phyloP scores from a whole-genome alignment of 2,329 filamentous ascomycete species.

The Aspergillus chevalieri region DNA sequence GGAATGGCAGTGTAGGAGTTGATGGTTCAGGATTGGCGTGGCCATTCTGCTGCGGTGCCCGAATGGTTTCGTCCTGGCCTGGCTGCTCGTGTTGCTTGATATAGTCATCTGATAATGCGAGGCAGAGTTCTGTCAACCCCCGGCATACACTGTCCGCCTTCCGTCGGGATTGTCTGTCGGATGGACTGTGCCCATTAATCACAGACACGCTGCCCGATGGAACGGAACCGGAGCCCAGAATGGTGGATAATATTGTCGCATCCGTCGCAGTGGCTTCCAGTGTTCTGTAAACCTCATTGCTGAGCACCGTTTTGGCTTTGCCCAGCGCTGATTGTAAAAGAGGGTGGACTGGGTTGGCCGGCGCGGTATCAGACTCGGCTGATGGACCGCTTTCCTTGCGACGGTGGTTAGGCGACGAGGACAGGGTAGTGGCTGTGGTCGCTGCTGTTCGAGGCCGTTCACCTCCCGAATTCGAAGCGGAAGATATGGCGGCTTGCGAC shows the following conservation, averaged over 20 bases:
- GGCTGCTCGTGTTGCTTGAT: conserved; percentile 18
- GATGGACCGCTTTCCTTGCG: conserved; percentile 44
- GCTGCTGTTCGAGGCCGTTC: conserved; percentile 87
- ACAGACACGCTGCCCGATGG: conserved; percentile 40
- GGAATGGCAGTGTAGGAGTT: conserved; percentile 25
- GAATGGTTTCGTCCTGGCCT: conserved; percentile 21
- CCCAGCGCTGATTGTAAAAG: conserved; percentile 72
- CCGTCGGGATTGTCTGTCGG: conserved; percentile 78
- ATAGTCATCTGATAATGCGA: conserved; percentile 66
- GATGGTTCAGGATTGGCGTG: conserved; percentile 18
- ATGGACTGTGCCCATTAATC: conserved; percentile 36
- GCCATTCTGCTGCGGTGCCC: conserved; percentile 17
- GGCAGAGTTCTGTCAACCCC: conserved; percentile 83
- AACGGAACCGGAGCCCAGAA: conserved; percentile 68
- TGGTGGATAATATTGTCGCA: conserved; percentile 68
- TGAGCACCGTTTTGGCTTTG: conserved; percentile 68
- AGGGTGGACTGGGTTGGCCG: conserved; percentile 59
- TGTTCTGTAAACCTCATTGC: conserved; percentile 65
- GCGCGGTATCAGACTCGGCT: conserved; percentile 29
- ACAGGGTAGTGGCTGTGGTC: conserved; percentile 84
- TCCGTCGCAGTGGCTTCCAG: conserved; percentile 78
- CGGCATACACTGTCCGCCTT: conserved; percentile 92
- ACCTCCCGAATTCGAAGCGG: conserved; percentile 50
- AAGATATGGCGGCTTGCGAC: conserved; percentile 71
- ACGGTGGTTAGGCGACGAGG: conserved; percentile 74